Evolutionary conservation across 1,284 basidiomycete species (phyloP).

Genomic region (Entoloma clypeatum): DNA sequence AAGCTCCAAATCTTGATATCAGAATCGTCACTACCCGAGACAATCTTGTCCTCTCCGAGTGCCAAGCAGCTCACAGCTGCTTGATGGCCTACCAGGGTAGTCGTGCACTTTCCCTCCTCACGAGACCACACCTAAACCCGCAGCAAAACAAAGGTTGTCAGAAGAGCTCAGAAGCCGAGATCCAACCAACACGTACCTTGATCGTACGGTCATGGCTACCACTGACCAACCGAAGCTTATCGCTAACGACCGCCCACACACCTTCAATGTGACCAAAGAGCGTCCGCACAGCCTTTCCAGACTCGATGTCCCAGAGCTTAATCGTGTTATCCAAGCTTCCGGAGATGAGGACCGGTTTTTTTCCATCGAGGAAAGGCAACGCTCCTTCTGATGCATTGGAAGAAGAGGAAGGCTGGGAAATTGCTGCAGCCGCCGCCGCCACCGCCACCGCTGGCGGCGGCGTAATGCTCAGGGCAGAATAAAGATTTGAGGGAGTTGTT

Average conservation of each 20-base stretch:
- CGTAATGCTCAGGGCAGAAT: too few species aligned
- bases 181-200: conserved; percentile 54
- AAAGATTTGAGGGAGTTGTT: too few species aligned
- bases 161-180: conserved; percentile 7
- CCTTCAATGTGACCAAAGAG: conserved; percentile 97
- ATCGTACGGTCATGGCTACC: conserved; percentile 92
- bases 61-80: conserved; percentile 91
- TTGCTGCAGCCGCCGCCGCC: neutral
- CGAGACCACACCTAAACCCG: conserved; percentile 79
- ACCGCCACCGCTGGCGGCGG: too few species aligned
- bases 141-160: conserved; percentile 13
- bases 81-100: conserved; percentile 92
- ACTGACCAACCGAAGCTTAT: conserved; percentile 89
- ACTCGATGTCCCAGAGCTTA: conserved; percentile 94
- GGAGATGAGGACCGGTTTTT: conserved; percentile 78
- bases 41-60: conserved; percentile 92
- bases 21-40: conserved; percentile 91
- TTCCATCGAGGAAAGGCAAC: conserved; percentile 24
- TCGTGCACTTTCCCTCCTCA: conserved; percentile 83
- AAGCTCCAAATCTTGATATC: conserved; percentile 84
- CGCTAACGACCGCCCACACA: conserved; percentile 93
- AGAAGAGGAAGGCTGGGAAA: conserved; percentile 2
- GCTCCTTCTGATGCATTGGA: neutral
- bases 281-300: conserved; percentile 75
- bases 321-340: conserved; percentile 96